These are phyloP conservation scores for Elaeis guineensis DNA, from an alignment of 176 grass and related monocot species.

Conservation along the genomic window DNA sequence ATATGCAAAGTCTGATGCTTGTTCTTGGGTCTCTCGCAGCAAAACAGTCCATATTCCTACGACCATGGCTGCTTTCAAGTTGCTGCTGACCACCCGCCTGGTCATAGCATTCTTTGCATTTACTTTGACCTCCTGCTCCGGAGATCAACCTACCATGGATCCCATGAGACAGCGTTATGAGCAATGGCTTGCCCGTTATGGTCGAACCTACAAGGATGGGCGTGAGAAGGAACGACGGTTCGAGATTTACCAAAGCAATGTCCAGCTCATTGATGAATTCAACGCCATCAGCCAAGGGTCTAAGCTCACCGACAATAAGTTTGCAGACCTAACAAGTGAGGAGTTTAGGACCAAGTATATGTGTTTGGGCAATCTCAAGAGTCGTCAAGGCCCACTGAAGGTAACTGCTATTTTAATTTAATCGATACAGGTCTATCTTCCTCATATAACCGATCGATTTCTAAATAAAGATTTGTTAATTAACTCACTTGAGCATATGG, in stretches of 20 bases:
- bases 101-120: too few relatives aligned
- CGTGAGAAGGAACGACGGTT: slow-evolving; percentile 18
- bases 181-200: slow-evolving; percentile 13
- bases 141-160: slow-evolving; percentile 2
- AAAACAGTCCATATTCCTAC: too few relatives aligned
- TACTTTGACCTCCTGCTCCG: too few relatives aligned
- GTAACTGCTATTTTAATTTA: too few relatives aligned
- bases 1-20: too few relatives aligned
- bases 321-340: slow-evolving; percentile 17
- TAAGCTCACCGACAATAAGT: slow-evolving; percentile 25
- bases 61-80: too few relatives aligned
- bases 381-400: neutral
- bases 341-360: slow-evolving; percentile 11
- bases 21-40: too few relatives aligned
- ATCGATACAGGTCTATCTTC: too few relatives aligned
- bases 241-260: slow-evolving; percentile 20
- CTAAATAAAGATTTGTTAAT: too few relatives aligned
- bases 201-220: slow-evolving; percentile 16
- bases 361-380: neutral
- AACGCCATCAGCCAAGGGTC: slow-evolving; percentile 24
- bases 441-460: too few relatives aligned
- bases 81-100: too few relatives aligned
- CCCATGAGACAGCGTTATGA: slow-evolving; percentile 20
- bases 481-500: too few relatives aligned
- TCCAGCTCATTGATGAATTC: slow-evolving; percentile 18